Conservation (phyloP, 2,329 filamentous ascomycete species). For the Talaromyces sp. region DNA sequence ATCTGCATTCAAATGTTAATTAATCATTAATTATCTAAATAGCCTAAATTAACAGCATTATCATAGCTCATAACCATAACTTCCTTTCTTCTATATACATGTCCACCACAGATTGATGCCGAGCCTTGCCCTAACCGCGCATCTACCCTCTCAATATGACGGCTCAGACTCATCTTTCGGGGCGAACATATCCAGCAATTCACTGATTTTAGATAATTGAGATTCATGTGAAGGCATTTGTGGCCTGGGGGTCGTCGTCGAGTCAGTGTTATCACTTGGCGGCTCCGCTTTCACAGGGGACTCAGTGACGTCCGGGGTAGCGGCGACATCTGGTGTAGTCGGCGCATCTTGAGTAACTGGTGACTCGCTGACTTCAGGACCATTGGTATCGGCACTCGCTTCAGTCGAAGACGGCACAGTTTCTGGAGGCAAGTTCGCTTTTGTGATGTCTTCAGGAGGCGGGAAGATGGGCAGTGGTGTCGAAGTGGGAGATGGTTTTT, state of each 20-base stretch:
- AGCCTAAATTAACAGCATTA: neutral
- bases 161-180: neutral
- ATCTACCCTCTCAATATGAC: neutral
- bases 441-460: neutral
- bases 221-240: neutral
- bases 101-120: neutral
- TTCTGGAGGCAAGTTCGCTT: neutral
- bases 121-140: neutral
- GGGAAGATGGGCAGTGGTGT: conserved; percentile 6
- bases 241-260: neutral
- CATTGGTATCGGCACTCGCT: neutral
- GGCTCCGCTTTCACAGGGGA: neutral
- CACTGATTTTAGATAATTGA: neutral
- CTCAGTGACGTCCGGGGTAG: neutral
- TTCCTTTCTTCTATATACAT: neutral
- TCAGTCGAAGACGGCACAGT: neutral
- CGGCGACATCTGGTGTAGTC: neutral
- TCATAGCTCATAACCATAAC: neutral
- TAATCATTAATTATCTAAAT: neutral
- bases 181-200: neutral
- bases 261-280: neutral
- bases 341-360: neutral
- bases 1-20: neutral
- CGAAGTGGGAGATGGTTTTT: neutral
- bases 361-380: neutral